A percentile compares a stretch with the other conserved stretches of the same genome.
Evolutionary conservation across 306 rosid genomes (phyloP).

Genomic region (Lupinus albus): DNA sequence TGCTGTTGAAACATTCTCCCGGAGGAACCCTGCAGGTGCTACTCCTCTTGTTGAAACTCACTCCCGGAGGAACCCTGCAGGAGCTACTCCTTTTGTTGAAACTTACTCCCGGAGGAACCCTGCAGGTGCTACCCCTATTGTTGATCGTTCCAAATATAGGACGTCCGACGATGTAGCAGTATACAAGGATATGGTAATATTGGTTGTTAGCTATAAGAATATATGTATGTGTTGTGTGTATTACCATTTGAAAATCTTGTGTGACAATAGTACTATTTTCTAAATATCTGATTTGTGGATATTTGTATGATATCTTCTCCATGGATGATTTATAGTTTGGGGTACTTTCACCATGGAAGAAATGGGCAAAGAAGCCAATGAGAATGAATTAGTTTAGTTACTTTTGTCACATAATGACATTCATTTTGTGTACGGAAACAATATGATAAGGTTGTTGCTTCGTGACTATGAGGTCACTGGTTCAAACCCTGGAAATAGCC

Average conservation of each 20-base stretch:
- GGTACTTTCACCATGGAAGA: neutral
- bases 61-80: conserved; percentile 49
- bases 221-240: neutral
- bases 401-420: neutral
- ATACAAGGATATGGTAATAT: conserved; percentile 70
- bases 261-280: neutral
- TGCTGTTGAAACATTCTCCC: conserved; percentile 77
- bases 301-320: neutral
- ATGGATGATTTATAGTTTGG: conserved; percentile 1
- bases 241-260: conserved; percentile 1
- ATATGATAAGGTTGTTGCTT: too few relatives aligned
- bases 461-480: too few relatives aligned
- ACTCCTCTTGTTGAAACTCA: conserved; percentile 74
- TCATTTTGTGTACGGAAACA: neutral
- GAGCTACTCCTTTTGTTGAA: conserved; percentile 49
- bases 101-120: conserved; percentile 59
- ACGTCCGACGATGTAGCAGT: conserved; percentile 60
- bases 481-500: too few relatives aligned
- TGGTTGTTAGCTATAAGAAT: conserved; percentile 28
- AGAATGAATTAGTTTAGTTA: neutral
- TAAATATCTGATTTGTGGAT: conserved; percentile 9
- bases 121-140: conserved; percentile 10
- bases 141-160: conserved; percentile 69
- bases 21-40: conserved; percentile 60
- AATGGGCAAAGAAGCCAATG: neutral